Base-by-base conservation (phyloP, 2,329 filamentous ascomycete species). In the Paecilomyces variotii region DNA sequence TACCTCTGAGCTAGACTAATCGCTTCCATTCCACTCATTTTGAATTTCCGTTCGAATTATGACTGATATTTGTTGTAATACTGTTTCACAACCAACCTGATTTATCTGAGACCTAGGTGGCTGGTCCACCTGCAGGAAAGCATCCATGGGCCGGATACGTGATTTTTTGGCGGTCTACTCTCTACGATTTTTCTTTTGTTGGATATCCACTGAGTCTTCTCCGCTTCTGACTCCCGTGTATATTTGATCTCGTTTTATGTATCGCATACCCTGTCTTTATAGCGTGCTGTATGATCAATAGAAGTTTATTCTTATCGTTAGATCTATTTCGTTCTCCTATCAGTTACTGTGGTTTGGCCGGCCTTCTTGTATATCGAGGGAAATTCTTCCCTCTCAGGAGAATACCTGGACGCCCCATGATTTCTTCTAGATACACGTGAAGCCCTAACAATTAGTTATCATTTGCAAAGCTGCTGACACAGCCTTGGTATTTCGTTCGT, bases 1-100 rank as follows among this genome's bases (percentile, higher is more conserved):
- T 59, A 63, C 67, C 39, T 71, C 67, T 67, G 68, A 70, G 45
- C 59, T 71, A 52, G 67, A 70, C 56, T 67, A 59, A 55, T 35
- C 10, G 28, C 12, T 10, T 7, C 9, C 5, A 7, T 2, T 19
- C n/a, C 39, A n/a, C 19, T 45, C n/a, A 14, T 24, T 45, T 45
- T 45, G n/a, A n/a, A 19, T 45, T 45, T 45, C 39, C n/a, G 5
- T 19, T 45, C 19, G 14, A 6, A 45, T 45, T 19, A 45, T 45
- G 39, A 45, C 39, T 9, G 39, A n/a, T 45, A 45, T n/a, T 45
- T 45, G 14, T 45, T 45, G n/a, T 45, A 45, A 45, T 45, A 45
- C 7, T 45, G 19, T 45, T 45, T 7, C 39, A 19, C n/a, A 9
- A 19, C 14, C 7, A 19, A 45, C 19, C 12, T 55, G 32, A n/a